A percentile compares a stretch with the other conserved stretches of the same genome.
phyloP scores from a whole-genome alignment of 768 basidiomycete genomes.

The Podaxis pistillaris region DNA sequence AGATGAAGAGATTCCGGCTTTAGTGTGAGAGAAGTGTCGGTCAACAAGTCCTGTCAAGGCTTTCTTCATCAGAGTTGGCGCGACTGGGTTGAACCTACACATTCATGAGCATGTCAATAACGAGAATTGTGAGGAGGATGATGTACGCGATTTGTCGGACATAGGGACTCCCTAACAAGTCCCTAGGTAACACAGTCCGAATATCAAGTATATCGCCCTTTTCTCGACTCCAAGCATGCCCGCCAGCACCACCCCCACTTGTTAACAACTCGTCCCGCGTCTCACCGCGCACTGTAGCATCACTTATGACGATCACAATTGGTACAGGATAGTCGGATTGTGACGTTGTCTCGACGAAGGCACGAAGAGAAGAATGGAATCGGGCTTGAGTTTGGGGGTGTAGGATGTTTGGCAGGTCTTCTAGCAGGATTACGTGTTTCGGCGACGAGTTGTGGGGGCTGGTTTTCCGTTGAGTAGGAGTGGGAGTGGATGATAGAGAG shows the following conservation, averaged over 20 bases:
- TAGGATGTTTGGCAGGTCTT: conserved; percentile 89
- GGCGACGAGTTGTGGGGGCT: conserved; percentile 14
- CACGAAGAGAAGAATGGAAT: conserved; percentile 70
- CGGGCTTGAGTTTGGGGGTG: conserved; percentile 64
- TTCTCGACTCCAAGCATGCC: conserved; percentile 40
- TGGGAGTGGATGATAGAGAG: conserved; percentile 12
- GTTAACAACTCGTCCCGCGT: conserved; percentile 47
- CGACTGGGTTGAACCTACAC: conserved; percentile 87
- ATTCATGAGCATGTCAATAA: background rate
- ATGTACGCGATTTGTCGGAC: conserved; percentile 80
- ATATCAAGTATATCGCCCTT: conserved; percentile 51
- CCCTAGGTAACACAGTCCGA: conserved; percentile 67
- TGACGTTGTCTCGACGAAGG: conserved; percentile 42
- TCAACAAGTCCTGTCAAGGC: conserved; percentile 65
- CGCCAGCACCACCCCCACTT: conserved; percentile 25
- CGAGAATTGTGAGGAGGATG: background rate
- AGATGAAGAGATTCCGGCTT: conserved; percentile 12
- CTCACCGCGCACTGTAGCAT: conserved; percentile 78
- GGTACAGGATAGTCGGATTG: conserved; percentile 47
- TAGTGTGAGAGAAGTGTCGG: conserved; percentile 40
- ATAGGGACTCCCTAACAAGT: conserved; percentile 67
- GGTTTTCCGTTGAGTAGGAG: conserved; percentile 11
- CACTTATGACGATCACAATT: conserved; percentile 80
- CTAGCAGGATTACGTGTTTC: conserved; percentile 73
- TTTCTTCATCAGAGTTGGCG: conserved; percentile 78